A percentile compares a stretch with the other conserved stretches of the same genome.
These are phyloP conservation scores for Pterulicium gracile DNA, from an alignment of 1,284 basidiomycete species.

Conservation along the genomic window DNA sequence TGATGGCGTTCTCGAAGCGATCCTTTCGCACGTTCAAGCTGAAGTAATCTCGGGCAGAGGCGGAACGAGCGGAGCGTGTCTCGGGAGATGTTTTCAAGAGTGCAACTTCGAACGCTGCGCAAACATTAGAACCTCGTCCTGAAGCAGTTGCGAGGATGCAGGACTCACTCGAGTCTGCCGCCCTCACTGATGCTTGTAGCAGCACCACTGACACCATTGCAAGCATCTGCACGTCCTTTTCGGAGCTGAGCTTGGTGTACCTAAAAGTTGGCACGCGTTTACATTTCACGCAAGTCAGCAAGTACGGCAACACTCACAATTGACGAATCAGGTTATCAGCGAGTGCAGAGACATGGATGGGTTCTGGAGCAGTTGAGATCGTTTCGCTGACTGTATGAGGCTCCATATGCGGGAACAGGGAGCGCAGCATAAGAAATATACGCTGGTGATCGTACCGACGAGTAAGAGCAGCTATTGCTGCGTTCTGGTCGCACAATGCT, in stretches of 20 bases:
- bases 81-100: neutral
- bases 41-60: neutral
- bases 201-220: slow-evolving; percentile 68
- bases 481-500: slow-evolving; percentile 49
- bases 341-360: slow-evolving; percentile 9
- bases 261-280: too few relatives aligned
- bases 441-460: slow-evolving; percentile 65
- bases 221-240: slow-evolving; percentile 74
- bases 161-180: neutral
- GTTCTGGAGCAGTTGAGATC: too few relatives aligned
- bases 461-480: slow-evolving; percentile 42
- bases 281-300: too few relatives aligned
- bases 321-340: neutral
- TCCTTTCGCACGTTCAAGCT: neutral
- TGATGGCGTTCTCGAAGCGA: neutral
- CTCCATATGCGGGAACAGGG: slow-evolving; percentile 31
- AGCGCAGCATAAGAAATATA: slow-evolving; percentile 54
- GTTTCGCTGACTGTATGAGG: too few relatives aligned
- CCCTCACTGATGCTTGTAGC: slow-evolving; percentile 29
- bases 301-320: neutral
- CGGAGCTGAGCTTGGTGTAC: slow-evolving; percentile 49
- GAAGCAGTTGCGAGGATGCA: slow-evolving; percentile 15
- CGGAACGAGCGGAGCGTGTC: neutral
- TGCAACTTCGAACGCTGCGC: slow-evolving; percentile 20
- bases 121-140: slow-evolving; percentile 24